phyloP scores from a whole-genome alignment of 257 asterid species.

The Misopates orontium region DNA sequence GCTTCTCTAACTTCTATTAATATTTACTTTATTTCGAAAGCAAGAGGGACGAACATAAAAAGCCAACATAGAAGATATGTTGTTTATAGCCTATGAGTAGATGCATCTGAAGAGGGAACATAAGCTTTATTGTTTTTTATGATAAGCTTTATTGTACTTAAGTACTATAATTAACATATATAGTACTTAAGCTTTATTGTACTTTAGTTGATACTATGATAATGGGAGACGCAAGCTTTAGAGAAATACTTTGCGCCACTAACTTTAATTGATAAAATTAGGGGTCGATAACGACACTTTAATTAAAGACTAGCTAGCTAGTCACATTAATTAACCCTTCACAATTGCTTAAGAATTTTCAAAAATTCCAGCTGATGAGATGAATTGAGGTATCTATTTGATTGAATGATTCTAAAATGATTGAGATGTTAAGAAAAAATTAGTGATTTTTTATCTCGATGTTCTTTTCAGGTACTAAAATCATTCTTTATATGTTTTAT shows the following conservation, averaged over 20 bases:
- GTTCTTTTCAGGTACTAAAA: no score
- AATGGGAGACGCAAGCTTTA: background rate
- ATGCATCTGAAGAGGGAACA: slow-evolving; percentile 22
- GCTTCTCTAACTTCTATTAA: slow-evolving; percentile 9
- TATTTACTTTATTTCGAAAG: slow-evolving; percentile 26
- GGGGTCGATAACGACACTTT: no score
- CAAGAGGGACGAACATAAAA: slow-evolving; percentile 33
- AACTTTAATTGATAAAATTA: background rate
- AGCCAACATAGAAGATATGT: slow-evolving; percentile 36
- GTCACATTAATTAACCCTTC: no score
- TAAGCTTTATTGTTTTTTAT: slow-evolving; percentile 20
- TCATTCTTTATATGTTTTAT: no score
- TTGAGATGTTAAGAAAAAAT: no score
- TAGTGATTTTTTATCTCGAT: no score
- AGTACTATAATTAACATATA: background rate
- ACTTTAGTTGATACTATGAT: background rate
- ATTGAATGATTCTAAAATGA: no score
- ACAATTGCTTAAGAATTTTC: no score
- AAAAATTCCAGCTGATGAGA: no score
- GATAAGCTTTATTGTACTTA: slow-evolving; percentile 15
- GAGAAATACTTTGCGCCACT: background rate
- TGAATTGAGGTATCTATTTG: no score
- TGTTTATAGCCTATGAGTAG: slow-evolving; percentile 35
- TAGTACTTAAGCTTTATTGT: slow-evolving; percentile 13
- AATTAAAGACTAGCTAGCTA: no score